Base-by-base conservation (phyloP, 108 stramenopile genomes). In the Cyclotella cryptica region DNA sequence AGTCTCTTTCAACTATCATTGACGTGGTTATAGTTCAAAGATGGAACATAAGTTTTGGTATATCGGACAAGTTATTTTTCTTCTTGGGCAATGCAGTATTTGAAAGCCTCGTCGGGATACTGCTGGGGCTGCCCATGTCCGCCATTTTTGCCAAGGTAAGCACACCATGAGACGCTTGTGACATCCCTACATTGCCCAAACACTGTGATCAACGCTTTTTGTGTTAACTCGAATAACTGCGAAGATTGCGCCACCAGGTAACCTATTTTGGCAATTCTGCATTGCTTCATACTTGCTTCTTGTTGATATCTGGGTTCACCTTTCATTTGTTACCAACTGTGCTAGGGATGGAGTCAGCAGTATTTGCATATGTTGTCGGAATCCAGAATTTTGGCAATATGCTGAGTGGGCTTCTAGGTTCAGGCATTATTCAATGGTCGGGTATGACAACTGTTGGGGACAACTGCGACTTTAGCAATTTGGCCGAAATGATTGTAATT, bases 361-460 rank as follows among this genome's bases (percentile, higher is more conserved):
- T 83, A 30, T 83, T 83, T 60, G 77, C 82, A 42, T 83, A 80
- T 49, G 74, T 73, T 30, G 83, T 84, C 17, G 83, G 83, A 13
- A 84, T 84, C 46, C 55, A 62, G 14, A 84, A 84, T 46, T 84
- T 84, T 52, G 59, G 72, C n/a, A 42, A 46, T n/a, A 84, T 84
- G 78, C 43, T 84, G 11, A 65, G 65, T 28, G 72, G 60, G 22
- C 83, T 84, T 21, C 60, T 84, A 19, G 83, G 83, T 24, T 79
- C 78, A 35, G 83, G 78, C 4, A 78, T 84, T 14, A 79, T 84
- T 30, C 58, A 75, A 40, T 84, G 78, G 83, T 69, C 66, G 1
- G 78, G 78, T n/a, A 84, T 84, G 83, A 52, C 43, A 18, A 84
- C 83, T 43, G 83, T 84, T 27, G 83, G 83, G 3, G 83, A 84